Evolutionary conservation across 768 basidiomycete genomes (phyloP), one percentile per base, ranked within the genome.

Genomic region (Coprinopsis marcescibilis): DNA sequence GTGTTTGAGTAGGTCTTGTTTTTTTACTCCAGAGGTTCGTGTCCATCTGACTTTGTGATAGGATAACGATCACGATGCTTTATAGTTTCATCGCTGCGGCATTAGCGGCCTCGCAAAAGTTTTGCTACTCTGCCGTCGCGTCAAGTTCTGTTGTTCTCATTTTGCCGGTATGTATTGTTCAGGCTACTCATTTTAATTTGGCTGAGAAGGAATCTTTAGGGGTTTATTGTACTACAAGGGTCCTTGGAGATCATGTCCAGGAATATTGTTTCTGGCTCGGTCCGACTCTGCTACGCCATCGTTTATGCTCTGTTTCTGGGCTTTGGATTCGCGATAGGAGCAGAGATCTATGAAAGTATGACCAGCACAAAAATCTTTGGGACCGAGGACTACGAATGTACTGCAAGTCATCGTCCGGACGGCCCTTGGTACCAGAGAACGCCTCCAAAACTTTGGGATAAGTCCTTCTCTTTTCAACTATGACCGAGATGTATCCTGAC

Each of bases 271-370:
- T 73, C 87, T 0, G 89, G 91, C n/a, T 83, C 87, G 10, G 89
- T 92, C 25, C 75, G 88, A 30, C 70, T 92, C 13, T 86, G 85
- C 54, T 92, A 86, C 56, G 77, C 86, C 20, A 71, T 87, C 43
- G 74, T 86, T 47, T 93, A 92, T 57, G 81, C 85, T n/a, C 69
- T 83, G 14, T 83, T 83, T 60, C 69, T 85, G 6, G 83, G 85
- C 0, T 89, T 93, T 59, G 90, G 91, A 3, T 77, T 91, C 8
- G 78, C 87, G 0, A 87, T 92, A 37, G 89, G 90, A 3, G 81
- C 80, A 0, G 72, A 85, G 50, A 58, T 85, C 2, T 93, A 79
- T 56, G 65, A 75, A 41, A 74, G 70, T 45, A 72, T 89, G 27
- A 75, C 81, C 0, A 65, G 70, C 3, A 61, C 60, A 2, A 41